Base-by-base conservation (phyloP, 2,329 filamentous ascomycete species). In the Claviceps quebecensis region DNA sequence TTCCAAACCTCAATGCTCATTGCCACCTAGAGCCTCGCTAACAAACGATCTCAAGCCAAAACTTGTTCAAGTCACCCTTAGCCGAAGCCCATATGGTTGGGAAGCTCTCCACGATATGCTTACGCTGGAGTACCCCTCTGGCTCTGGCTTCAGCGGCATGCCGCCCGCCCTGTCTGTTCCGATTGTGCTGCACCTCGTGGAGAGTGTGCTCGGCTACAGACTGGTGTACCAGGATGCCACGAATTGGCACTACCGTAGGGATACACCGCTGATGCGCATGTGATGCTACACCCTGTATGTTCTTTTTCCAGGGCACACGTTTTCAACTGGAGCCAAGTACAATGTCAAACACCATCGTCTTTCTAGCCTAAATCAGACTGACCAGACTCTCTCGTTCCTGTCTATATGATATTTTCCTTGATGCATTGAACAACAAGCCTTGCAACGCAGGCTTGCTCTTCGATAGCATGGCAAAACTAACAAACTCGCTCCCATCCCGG, bases 191-290 rank as follows among this genome's bases (percentile, higher is more conserved):
- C 64, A 67, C 0, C 59, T 77, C 7, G 62, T 76, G 0, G 73
- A 77, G 52, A 67, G 68, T 4, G 64, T 72, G 1, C 60, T 77
- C 51, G 73, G 72, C 0, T 77, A 77, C 16, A 55, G 53, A 40
- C 55, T 55, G 22, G 57, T 61, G 0, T 57, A 57, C 36, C 53
- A 51, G 5, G 59, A 61, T 50, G 45, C 57, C 3, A 52, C 45
- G 6, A 55, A 47, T 2, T 65, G 62, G 59, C 60, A 64, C 3
- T 65, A 61, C 29, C 47, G 58, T 17, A 52, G 59, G 11, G 56
- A 63, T 23, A 37, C 44, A 5, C 39, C 29, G 16, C 29, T 50
- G 37, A 16, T 26, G 43, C n/a, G 17, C 17, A 19, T 19, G 17
- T 41, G 39, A 41, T 19, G 39, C 19, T n/a, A n/a, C 38, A 40